Conservation (phyloP, 768 basidiomycete species). For the Rhizopogon roseolus region DNA sequence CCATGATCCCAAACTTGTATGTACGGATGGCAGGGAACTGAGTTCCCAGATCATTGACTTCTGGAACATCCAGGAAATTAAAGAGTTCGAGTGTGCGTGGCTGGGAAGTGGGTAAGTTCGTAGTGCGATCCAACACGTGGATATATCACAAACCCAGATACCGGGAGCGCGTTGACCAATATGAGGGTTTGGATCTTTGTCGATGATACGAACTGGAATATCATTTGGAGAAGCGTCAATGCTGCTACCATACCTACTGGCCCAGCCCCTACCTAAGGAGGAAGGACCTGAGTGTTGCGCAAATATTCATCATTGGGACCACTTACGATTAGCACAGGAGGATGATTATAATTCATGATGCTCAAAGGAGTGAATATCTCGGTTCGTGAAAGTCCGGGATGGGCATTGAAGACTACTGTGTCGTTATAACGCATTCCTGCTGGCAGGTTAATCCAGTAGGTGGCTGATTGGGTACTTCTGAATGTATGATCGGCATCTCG, state of each 20-base stretch:
- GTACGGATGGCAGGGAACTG: conserved; percentile 23
- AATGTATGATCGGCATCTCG: too few species aligned
- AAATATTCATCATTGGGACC: too few species aligned
- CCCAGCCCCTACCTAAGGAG: conserved; percentile 1
- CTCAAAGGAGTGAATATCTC: too few species aligned
- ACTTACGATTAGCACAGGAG: conserved; percentile 5
- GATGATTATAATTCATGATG: not conserved
- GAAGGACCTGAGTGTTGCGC: conserved; percentile 7
- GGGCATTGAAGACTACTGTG: too few species aligned
- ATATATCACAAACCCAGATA: conserved; percentile 24
- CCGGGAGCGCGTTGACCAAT: conserved; percentile 35
- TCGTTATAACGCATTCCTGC: too few species aligned
- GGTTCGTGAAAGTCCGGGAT: too few species aligned
- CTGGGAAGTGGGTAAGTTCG: too few species aligned
- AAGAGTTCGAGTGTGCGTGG: conserved; percentile 39
- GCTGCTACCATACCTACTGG: conserved; percentile 5
- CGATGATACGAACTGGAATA: conserved; percentile 7
- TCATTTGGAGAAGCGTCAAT: conserved; percentile 7
- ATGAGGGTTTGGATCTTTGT: conserved; percentile 16
- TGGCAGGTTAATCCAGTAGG: too few species aligned
- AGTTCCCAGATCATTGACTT: conserved; percentile 27
- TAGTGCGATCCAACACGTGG: not conserved
- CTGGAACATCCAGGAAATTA: conserved; percentile 22
- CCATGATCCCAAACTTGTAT: conserved; percentile 20
- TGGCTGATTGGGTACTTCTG: too few species aligned